A percentile compares a stretch with the other conserved stretches of the same genome.
phyloP scores from a whole-genome alignment of 495 filamentous ascomycete species.

The Lepraria neglecta region DNA sequence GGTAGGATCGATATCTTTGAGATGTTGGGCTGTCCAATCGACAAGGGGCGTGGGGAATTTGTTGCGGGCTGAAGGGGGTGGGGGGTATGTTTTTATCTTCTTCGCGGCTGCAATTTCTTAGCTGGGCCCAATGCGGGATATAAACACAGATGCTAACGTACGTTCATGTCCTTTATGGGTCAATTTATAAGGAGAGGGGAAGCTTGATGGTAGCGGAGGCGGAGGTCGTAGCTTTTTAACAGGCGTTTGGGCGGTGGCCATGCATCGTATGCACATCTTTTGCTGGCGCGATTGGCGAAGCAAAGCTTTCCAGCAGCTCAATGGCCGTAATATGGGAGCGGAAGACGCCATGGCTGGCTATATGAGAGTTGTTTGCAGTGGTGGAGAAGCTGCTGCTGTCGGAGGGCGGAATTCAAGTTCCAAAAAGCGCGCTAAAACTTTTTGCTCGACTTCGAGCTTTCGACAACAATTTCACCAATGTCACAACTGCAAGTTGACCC shows the following conservation, averaged over 20 bases:
- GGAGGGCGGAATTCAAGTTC: conserved; percentile 9
- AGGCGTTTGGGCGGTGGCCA: conserved; percentile 40
- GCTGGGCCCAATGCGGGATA: too few species aligned
- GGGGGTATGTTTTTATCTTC: conserved; percentile 49
- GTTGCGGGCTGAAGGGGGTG: conserved; percentile 41
- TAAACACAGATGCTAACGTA: not conserved
- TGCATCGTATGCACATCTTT: conserved; percentile 36
- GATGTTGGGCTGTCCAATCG: conserved; percentile 56
- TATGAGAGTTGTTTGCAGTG: not conserved
- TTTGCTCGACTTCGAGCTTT: not conserved
- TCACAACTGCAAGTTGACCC: not conserved
- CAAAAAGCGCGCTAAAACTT: conserved; percentile 14
- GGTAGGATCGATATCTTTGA: conserved; percentile 70
- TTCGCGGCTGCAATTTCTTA: conserved; percentile 31
- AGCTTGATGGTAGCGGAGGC: conserved; percentile 32
- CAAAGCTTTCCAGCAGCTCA: conserved; percentile 60
- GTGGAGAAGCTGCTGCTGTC: not conserved
- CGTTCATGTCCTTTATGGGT: conserved; percentile 9
- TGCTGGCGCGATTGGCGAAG: conserved; percentile 44
- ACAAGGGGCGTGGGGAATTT: conserved; percentile 56
- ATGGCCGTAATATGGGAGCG: conserved; percentile 47
- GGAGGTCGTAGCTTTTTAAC: conserved; percentile 33
- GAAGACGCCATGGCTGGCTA: conserved; percentile 48
- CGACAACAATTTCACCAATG: too few species aligned
- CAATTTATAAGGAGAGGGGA: conserved; percentile 14